Evolutionary conservation across 495 filamentous ascomycete species (phyloP).

Genomic region (Friedmanniomyces endolithicus): DNA sequence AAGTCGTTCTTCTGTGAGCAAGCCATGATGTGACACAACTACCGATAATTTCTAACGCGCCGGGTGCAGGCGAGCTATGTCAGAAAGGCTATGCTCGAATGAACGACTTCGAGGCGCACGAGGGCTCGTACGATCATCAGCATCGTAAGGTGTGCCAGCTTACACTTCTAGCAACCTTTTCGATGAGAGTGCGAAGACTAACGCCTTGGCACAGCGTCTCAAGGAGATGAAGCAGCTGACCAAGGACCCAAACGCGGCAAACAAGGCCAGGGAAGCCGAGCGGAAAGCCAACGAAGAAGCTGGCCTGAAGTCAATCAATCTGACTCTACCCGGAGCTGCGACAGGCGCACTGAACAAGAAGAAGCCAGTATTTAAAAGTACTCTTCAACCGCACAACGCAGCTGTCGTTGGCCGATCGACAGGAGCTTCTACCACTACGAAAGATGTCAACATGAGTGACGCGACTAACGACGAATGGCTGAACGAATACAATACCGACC

Average conservation of each 20-base stretch:
- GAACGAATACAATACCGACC: slow-evolving; percentile 5
- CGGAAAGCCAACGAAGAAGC: slow-evolving; percentile 55
- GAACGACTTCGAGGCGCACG: slow-evolving; percentile 59
- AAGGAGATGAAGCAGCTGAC: slow-evolving; percentile 58
- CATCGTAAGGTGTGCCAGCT: slow-evolving; percentile 44
- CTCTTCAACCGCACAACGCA: slow-evolving; percentile 14
- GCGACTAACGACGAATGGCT: not conserved
- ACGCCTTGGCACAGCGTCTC: slow-evolving; percentile 35
- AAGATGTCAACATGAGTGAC: not conserved
- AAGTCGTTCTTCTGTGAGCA: slow-evolving; percentile 69
- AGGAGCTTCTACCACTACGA: not conserved
- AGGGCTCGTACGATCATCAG: slow-evolving; percentile 57
- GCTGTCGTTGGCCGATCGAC: not conserved
- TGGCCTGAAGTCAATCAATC: slow-evolving; percentile 47
- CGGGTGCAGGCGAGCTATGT: slow-evolving; percentile 45
- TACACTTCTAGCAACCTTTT: no score
- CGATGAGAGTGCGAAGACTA: not conserved
- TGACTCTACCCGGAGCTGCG: slow-evolving; percentile 10
- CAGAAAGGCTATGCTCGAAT: slow-evolving; percentile 56
- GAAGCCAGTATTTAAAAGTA: slow-evolving; percentile 20
- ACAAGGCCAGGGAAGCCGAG: slow-evolving; percentile 43
- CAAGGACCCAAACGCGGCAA: slow-evolving; percentile 42
- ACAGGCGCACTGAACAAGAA: slow-evolving; percentile 7
- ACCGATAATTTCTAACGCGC: not conserved
- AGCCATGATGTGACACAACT: not conserved